A percentile compares a stretch with the other conserved stretches of the same genome.
Conservation (phyloP, 192 early-diverging fungal genomes). For the Pilobolus umbonatus region DNA sequence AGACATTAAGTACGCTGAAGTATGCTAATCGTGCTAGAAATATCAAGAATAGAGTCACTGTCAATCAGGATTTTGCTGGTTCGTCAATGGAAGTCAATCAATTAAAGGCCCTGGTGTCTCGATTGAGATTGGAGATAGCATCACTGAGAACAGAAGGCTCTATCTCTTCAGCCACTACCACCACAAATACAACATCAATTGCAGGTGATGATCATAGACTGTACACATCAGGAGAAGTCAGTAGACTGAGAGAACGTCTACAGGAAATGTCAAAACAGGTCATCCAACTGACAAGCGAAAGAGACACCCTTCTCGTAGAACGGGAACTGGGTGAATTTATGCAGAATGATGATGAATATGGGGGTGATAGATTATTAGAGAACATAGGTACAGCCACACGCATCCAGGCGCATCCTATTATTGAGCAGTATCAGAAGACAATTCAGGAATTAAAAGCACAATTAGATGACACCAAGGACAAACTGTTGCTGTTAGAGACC, state of each 20-base stretch:
- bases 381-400: conserved; percentile 2
- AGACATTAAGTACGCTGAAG: conserved; percentile 92
- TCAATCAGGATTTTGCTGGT: conserved; percentile 52
- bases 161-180: neutral
- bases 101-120: conserved; percentile 44
- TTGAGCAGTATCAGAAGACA: conserved; percentile 25
- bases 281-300: conserved; percentile 40
- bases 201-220: conserved; percentile 38
- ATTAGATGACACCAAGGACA: conserved; percentile 30
- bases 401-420: conserved; percentile 29
- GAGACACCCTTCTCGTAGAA: conserved; percentile 50
- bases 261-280: conserved; percentile 37
- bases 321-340: conserved; percentile 31
- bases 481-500: conserved; percentile 11
- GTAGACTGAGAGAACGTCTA: conserved; percentile 44
- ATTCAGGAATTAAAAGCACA: conserved; percentile 23
- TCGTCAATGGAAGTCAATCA: conserved; percentile 49
- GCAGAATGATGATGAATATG: conserved; percentile 28
- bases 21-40: conserved; percentile 96
- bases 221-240: conserved; percentile 33
- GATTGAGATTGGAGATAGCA: conserved; percentile 49
- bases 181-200: conserved; percentile 22
- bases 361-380: conserved; percentile 5
- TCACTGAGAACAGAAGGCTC: conserved; percentile 35
- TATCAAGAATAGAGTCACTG: conserved; percentile 58